Base-by-base conservation (phyloP, 257 asterid genomes). In the Jacaranda mimosifolia region DNA sequence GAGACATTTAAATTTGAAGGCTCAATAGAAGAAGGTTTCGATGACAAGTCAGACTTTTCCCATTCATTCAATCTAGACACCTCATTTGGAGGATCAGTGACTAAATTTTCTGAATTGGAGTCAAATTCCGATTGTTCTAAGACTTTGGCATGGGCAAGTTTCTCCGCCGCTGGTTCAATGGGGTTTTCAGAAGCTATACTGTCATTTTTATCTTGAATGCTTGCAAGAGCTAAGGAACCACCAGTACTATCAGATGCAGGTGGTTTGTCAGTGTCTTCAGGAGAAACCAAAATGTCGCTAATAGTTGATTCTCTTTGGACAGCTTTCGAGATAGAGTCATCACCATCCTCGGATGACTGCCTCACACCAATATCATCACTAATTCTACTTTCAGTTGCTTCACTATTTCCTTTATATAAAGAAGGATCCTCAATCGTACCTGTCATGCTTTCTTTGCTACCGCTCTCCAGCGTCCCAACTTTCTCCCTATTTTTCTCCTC, bases 1-100 rank as follows among this genome's bases (percentile, higher is more conserved):
- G 68, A 63, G 67, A 60, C 38, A 62, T 74, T 79, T 73, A 77
- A 65, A 57, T 49, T 17, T 45, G 83, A 72, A 32, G 84, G 66
- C 74, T 87, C 96, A 70, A 76, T 74, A 72, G 78, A 77, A 77
- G 97, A 63, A 73, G 84, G 72, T 75, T 79, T 83, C 76, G 58
- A 38, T 46, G 81, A 73, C 64, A 57, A 73, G 79, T 63, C 51
- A 8, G 85, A 80, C 56, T 32, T 62, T 73, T 72, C 89, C 53
- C 63, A 40, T 83, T 75, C 89, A 62, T 65, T 78, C 76, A 67
- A 79, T 80, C 68, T 74, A 74, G 87, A 83, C 69, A 56, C 68
- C 32, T 55, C 87, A 75, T 80, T 78, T 42, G 82, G 85, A 51
- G 73, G 32, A 51, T 79, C 89, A 56, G 55, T 66, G 38, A 79